A percentile compares a stretch with the other conserved stretches of the same genome.
These are phyloP conservation scores for Trichophyton equinum DNA, from an alignment of 2,329 filamentous ascomycete genomes.

Conservation along the genomic window DNA sequence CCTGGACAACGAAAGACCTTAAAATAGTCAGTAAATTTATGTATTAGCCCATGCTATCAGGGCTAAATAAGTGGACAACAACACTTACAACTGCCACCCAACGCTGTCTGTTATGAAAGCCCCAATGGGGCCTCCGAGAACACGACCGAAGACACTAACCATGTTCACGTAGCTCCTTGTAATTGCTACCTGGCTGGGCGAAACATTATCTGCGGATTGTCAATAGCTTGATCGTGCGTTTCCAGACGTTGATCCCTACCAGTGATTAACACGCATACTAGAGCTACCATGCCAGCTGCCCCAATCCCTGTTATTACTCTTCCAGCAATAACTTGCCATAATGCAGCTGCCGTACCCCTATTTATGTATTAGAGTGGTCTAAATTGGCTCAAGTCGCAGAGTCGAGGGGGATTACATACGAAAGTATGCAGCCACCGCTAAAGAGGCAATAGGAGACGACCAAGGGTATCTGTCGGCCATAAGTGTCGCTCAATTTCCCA, in stretches of 20 bases:
- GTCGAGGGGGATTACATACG: background rate
- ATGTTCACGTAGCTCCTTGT: background rate
- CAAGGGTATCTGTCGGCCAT: background rate
- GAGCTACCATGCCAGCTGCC: slow-evolving; percentile 1
- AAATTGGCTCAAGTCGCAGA: background rate
- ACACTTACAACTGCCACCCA: background rate
- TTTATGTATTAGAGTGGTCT: background rate
- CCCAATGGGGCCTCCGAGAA: background rate
- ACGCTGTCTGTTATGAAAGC: background rate
- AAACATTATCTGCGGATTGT: background rate
- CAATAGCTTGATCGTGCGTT: background rate
- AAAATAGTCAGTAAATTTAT: background rate
- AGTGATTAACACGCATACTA: background rate
- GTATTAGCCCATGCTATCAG: background rate
- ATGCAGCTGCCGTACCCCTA: background rate
- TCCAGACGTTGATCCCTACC: background rate
- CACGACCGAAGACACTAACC: background rate
- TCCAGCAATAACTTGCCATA: slow-evolving; percentile 1
- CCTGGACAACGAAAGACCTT: background rate
- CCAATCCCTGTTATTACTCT: slow-evolving; percentile 1
- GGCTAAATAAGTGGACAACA: background rate
- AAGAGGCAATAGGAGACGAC: background rate
- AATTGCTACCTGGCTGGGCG: background rate
- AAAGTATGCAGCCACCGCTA: background rate
- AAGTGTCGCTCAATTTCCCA: slow-evolving; percentile 1